These are phyloP conservation scores for Omphalea diandra DNA, from an alignment of 441 rosid species.

Conservation along the genomic window DNA sequence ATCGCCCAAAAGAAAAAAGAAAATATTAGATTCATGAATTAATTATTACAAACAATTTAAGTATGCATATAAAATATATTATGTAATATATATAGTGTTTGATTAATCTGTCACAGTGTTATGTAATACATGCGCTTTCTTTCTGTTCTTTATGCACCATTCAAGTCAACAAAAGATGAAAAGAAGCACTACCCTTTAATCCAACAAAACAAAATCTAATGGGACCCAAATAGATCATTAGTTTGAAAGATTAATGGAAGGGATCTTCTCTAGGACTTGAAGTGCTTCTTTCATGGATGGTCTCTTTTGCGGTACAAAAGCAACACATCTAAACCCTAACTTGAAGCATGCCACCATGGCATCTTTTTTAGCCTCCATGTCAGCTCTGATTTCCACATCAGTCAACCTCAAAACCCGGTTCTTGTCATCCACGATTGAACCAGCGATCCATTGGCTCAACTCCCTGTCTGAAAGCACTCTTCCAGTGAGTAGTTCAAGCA, in stretches of 20 bases:
- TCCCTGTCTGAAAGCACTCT: conserved; percentile 47
- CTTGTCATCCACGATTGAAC: conserved; percentile 45
- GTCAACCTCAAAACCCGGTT: conserved; percentile 45
- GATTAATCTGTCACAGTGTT: too few relatives aligned
- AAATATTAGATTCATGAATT: too few relatives aligned
- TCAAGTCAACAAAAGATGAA: conserved; percentile 28
- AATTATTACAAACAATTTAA: too few relatives aligned
- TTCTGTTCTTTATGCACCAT: conserved; percentile 16
- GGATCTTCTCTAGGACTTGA: conserved; percentile 61
- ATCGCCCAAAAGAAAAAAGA: too few relatives aligned
- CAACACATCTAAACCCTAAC: conserved; percentile 68
- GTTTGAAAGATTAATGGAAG: conserved; percentile 14
- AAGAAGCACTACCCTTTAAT: conserved; percentile 21
- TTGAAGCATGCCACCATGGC: conserved; percentile 55
- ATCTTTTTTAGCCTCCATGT: conserved; percentile 51
- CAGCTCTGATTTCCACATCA: conserved; percentile 52
- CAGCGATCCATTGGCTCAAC: conserved; percentile 34
- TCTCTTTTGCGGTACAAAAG: conserved; percentile 65
- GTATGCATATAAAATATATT: too few relatives aligned
- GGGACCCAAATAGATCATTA: conserved; percentile 30
- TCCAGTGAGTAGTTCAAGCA: conserved; percentile 76
- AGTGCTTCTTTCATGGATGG: conserved; percentile 75
- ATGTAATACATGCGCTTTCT: too few relatives aligned
- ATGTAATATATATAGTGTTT: too few relatives aligned
- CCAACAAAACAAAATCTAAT: conserved; percentile 21